Evolutionary conservation across 176 grass and related monocot genomes (phyloP).

Genomic region (Lolium rigidum): DNA sequence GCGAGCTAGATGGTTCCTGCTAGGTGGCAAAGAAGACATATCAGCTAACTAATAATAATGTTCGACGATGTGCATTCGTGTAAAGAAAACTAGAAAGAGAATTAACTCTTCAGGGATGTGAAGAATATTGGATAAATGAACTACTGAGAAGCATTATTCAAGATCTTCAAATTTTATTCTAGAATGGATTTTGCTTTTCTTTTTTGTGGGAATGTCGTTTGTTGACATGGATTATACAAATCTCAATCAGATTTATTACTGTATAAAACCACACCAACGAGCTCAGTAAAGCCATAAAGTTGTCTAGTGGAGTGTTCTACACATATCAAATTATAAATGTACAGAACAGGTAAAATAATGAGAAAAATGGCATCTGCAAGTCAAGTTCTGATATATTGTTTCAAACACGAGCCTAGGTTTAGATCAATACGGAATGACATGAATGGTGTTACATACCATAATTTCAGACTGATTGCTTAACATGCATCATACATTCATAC

Average conservation of each 20-base stretch:
- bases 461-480: neutral
- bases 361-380: neutral
- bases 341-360: constrained; percentile 4
- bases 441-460: constrained; percentile 8
- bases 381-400: neutral
- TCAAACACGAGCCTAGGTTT: neutral
- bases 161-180: constrained; percentile 13
- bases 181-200: neutral
- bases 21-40: constrained; percentile 5
- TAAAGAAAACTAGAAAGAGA: constrained; percentile 7
- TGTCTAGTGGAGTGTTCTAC: neutral
- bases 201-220: neutral
- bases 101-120: neutral
- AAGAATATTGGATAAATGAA: constrained; percentile 32
- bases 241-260: neutral
- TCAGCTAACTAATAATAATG: constrained; percentile 32
- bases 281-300: constrained; percentile 10
- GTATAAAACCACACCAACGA: constrained; percentile 32
- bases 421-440: neutral
- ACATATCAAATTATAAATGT: constrained; percentile 6
- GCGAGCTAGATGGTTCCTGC: constrained; percentile 41
- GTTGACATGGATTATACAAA: neutral
- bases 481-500: constrained; percentile 21
- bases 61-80: constrained; percentile 8
- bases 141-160: neutral